A percentile compares a stretch with the other conserved stretches of the same genome.
These are phyloP conservation scores for Neopestalotiopsis rosae DNA, from an alignment of 2,329 filamentous ascomycete genomes.

Conservation along the genomic window DNA sequence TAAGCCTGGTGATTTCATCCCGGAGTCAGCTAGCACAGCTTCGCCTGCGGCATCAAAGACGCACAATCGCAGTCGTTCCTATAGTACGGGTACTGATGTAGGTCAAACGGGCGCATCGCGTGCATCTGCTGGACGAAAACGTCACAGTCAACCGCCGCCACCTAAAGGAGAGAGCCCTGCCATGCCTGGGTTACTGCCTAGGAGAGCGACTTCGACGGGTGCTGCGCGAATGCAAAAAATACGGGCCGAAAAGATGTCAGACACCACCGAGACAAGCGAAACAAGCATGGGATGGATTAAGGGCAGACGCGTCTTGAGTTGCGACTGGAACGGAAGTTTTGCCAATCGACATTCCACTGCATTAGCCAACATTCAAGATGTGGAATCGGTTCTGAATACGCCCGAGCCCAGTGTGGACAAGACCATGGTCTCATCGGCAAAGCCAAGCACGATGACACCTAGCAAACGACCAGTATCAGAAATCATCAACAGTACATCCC, in stretches of 20 bases:
- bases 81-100: conserved; percentile 24
- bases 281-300: conserved; percentile 17
- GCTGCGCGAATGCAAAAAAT: conserved; percentile 51
- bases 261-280: conserved; percentile 20
- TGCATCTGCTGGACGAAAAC: conserved; percentile 22
- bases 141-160: conserved; percentile 20
- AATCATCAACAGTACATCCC: conserved; percentile 16
- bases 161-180: neutral
- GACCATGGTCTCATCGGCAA: neutral
- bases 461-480: conserved; percentile 18
- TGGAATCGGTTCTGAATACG: neutral
- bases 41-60: neutral
- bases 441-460: neutral
- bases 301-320: conserved; percentile 33
- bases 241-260: conserved; percentile 24
- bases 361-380: conserved; percentile 2
- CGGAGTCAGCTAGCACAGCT: conserved; percentile 15
- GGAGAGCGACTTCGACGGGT: conserved; percentile 51
- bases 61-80: conserved; percentile 15
- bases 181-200: conserved; percentile 33
- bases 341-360: conserved; percentile 22
- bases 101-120: conserved; percentile 21
- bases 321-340: conserved; percentile 33
- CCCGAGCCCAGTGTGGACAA: neutral
- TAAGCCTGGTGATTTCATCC: conserved; percentile 34